Evolutionary conservation across 2,329 filamentous ascomycete species (phyloP), one percentile per base, ranked within the genome.

Genomic region (Bipolaris gigantea): DNA sequence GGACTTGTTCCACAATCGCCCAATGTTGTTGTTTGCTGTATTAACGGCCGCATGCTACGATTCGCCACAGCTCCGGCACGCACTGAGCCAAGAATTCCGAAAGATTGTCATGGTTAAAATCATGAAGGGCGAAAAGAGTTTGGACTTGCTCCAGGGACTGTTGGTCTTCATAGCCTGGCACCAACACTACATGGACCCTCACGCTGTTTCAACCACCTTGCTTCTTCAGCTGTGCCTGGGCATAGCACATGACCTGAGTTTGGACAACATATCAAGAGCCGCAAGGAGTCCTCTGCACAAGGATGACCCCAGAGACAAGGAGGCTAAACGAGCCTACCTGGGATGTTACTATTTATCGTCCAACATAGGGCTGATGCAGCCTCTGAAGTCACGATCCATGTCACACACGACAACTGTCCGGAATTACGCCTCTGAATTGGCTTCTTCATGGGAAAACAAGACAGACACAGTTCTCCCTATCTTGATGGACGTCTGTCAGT

Each of bases 111-210:
- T 70, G 61, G 64, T 70, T 19, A 71, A 67, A 50, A 63, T 72
- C 16, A 70, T 73, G 68, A 71, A 67, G 21, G 71, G 71, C 3
- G 69, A 72, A 45, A 73, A 71, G 55, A 72, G 63, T 33, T 35
- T 73, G 23, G 71, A 73, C 53, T 42, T 73, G 27, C 52, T 73
- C 21, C 69, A 73, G 36, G 67, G 62, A 3, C 51, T 73, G 23
- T 52, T 73, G 13, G 63, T 73, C 11, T 73, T 73, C 44, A 69
- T 73, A 46, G 71, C 71, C 4, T 73, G 71, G 71, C 71, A 73
- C 34, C 71, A 73, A 30, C 70, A 70, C 44, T 73, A 73, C 38
- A 73, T 72, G 69, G 69, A 73, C 42, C 48, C 64, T 23, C 64
- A 73, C 30, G 67, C 69, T 7, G 62, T 72, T 27, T 72, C 71